Base-by-base conservation (phyloP, 1,139 yeast genomes). In the Debaryomyces robertsiae region DNA sequence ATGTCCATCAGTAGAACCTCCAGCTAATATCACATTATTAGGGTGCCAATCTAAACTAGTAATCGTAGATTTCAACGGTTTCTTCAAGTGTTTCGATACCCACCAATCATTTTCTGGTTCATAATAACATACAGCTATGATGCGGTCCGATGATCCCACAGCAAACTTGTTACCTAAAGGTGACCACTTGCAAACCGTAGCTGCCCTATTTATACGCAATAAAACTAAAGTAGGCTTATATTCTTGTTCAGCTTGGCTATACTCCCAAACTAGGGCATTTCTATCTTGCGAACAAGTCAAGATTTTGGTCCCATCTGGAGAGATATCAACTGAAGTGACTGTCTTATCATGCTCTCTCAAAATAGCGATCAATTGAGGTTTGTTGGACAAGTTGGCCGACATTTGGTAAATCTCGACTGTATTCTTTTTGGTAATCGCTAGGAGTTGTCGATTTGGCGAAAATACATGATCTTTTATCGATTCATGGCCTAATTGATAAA, bases 41-140 rank as follows among this genome's bases (percentile, higher is more conserved):
- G 91, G 93, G 61, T 94, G 98, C 99, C 99, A 94, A 46, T 84
- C 85, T 40, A 93, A 75, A 32, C 87, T 77, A 50, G 93, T 77
- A 52, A 93, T 78, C 31, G 98, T 89, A 9, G 96, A 87, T 60
- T 86, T 84, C 53, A 91, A 75, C 13, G 97, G 97, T 65, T 88
- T 89, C 73, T 90, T 90, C 67, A 94, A 81, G 67, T 93, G 98
- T 67, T 91, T 93, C 15, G 98, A 89, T 39, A 93, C 91, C 99
- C 99, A 94, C 99, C 99, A 94, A 61, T 94, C 96, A 63, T 93
- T 93, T 57, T 91, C 97, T 48, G 77, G 86, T 63, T 94, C 98
- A 63, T 87, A 93, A 67, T 91, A 93, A 69, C 98, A 94, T 38
- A 94, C 86, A 13, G 98, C 96, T 63, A 94, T 84, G 47, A 88